Evolutionary conservation across 441 rosid genomes (phyloP).

Genomic region (Monsonia emarginata): DNA sequence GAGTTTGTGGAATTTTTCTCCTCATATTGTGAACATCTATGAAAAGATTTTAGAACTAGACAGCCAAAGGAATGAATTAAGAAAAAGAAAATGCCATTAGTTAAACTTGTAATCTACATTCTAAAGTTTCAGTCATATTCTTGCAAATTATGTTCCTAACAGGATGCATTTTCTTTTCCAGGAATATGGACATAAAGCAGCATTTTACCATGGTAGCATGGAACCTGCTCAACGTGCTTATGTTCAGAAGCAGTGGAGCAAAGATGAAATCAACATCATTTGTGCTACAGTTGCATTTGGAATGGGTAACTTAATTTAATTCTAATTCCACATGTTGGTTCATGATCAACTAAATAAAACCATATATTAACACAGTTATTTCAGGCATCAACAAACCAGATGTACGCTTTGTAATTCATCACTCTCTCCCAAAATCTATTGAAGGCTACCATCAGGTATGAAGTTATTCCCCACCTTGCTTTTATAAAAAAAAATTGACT

Average conservation of each 20-base stretch:
- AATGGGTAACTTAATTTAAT: constrained; percentile 58
- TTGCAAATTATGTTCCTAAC: constrained; percentile 15
- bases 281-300: constrained; percentile 99
- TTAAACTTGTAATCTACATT: neutral
- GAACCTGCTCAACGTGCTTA: constrained; percentile 62
- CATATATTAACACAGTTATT: constrained; percentile 21
- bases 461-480: neutral
- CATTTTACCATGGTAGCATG: constrained; percentile 95
- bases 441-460: constrained; percentile 96
- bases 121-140: constrained; percentile 3
- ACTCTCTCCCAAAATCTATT: constrained; percentile 89
- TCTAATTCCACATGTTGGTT: constrained; percentile 13
- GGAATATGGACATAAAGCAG: constrained; percentile 87
- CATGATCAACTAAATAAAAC: constrained; percentile 12
- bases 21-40: neutral
- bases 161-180: constrained; percentile 25
- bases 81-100: neutral
- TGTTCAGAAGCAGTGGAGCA: constrained; percentile 95
- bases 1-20: neutral
- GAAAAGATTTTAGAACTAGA: neutral
- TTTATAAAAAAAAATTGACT: constrained; percentile 7
- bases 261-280: constrained; percentile 88
- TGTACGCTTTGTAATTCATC: constrained; percentile 93
- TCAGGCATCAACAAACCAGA: constrained; percentile 96
- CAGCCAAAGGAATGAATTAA: neutral